phyloP scores from a whole-genome alignment of 2,329 filamentous ascomycete species.

The Paraconiothyrium brasiliense region DNA sequence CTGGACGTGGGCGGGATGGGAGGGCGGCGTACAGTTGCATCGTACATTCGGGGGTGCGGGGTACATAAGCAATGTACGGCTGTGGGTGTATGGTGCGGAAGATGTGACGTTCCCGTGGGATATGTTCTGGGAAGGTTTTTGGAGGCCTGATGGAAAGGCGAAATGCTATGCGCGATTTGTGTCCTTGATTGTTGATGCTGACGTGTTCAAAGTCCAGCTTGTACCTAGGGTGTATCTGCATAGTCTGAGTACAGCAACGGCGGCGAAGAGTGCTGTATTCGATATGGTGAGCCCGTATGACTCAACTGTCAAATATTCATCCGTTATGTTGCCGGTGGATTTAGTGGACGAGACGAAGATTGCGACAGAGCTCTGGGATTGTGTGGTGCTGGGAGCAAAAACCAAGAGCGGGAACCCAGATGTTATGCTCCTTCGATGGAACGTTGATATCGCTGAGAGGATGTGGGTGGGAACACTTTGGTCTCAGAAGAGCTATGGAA shows the following conservation, averaged over 20 bases:
- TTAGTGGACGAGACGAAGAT: slow-evolving; percentile 7
- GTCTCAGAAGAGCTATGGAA: slow-evolving; percentile 13
- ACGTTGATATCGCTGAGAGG: slow-evolving; percentile 17
- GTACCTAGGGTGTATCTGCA: not conserved
- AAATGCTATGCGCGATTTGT: slow-evolving; percentile 8
- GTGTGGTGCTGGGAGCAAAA: slow-evolving; percentile 9
- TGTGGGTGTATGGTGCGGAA: slow-evolving; percentile 13
- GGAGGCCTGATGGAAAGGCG: slow-evolving; percentile 11
- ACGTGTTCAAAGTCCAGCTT: slow-evolving; percentile 7
- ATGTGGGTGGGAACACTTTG: slow-evolving; percentile 19
- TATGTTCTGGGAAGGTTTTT: slow-evolving; percentile 4
- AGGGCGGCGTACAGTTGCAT: slow-evolving; percentile 14
- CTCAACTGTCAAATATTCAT: slow-evolving; percentile 5
- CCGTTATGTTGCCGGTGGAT: slow-evolving; percentile 13
- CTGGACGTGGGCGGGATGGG: slow-evolving; percentile 24
- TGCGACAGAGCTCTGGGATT: slow-evolving; percentile 19
- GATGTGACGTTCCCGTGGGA: slow-evolving; percentile 11
- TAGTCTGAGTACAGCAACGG: not conserved
- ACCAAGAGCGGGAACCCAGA: slow-evolving; percentile 5
- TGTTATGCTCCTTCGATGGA: slow-evolving; percentile 18
- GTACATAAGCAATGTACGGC: slow-evolving; percentile 10
- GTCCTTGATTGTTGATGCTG: slow-evolving; percentile 11
- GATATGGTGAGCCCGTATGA: slow-evolving; percentile 20
- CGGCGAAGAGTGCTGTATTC: not conserved
- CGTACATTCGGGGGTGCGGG: slow-evolving; percentile 14